phyloP scores from a whole-genome alignment of 345 rosid genomes.

The Cardamine occulta region DNA sequence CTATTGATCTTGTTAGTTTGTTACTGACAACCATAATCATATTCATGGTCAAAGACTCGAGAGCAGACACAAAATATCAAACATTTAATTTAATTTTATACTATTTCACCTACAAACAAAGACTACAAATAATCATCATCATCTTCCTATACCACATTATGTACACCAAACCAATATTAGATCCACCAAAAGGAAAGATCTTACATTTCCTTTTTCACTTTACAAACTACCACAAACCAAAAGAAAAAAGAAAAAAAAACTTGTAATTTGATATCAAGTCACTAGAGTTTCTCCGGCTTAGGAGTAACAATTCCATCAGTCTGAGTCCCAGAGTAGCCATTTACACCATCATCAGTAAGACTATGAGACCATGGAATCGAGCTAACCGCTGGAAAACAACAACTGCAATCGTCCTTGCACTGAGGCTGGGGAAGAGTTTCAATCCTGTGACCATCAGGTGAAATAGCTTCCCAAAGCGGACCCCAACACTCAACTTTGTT shows the following conservation, averaged over 20 bases:
- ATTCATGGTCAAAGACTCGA: not conserved
- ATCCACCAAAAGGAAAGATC: constrained; percentile 26
- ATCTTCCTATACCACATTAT: constrained; percentile 27
- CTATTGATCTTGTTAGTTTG: not conserved
- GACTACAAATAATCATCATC: constrained; percentile 11
- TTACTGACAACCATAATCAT: not conserved
- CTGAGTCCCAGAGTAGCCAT: constrained; percentile 21
- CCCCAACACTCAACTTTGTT: constrained; percentile 93
- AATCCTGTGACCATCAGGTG: constrained; percentile 37
- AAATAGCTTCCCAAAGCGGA: constrained; percentile 62
- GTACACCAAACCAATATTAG: constrained; percentile 29
- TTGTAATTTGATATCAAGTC: not conserved
- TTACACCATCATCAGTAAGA: constrained; percentile 17
- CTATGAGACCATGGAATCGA: constrained; percentile 55
- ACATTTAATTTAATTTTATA: not conserved
- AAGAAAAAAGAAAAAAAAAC: not conserved
- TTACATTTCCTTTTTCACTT: constrained; percentile 22
- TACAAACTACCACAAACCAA: constrained; percentile 18
- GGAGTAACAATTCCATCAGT: constrained; percentile 25
- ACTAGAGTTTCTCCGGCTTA: constrained; percentile 42
- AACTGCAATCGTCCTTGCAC: constrained; percentile 52
- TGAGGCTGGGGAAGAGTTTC: constrained; percentile 24
- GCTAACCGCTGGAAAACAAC: constrained; percentile 72
- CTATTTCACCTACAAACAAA: constrained; percentile 22
- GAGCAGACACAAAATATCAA: not conserved